Evolutionary conservation across 768 basidiomycete genomes (phyloP), one percentile per base, ranked within the genome.

Genomic region (Suillus ampliporus): DNA sequence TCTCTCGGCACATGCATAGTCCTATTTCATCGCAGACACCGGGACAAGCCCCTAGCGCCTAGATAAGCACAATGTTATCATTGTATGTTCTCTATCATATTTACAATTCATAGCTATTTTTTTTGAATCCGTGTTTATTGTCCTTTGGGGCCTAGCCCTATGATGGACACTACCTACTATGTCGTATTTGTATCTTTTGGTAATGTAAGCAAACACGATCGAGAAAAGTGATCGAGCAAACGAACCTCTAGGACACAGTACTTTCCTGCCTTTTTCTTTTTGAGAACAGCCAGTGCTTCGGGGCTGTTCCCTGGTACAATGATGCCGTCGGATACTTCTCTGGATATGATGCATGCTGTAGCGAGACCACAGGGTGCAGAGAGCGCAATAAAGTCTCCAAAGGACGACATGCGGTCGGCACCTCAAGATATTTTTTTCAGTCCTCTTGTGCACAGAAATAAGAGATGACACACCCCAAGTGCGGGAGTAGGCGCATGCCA

Each of bases 351-450:
- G 66, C 88, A 89, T 47, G 97, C 97, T 10, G 97, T 99, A 1
- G 94, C 90, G 41, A 95, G 81, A 73, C 99, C 97, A 78, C 96
- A 97, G 21, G 89, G 87, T 31, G 91, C 89, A 19, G 95, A 97
- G 13, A 99, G 84, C 0, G 95, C 97, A 69, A 99, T 96, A 75
- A 99, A 99, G 79, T 99, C 97, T 5, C 97, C 97, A 74, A 99
- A 99, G 3, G 97, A 98, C 1, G 97, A 98, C 97, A 99, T 99
- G 59, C 97, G 89, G 75, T 99, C 97, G 26, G 97, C 97, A 61
- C 95, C 92, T 93, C 66, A 7, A 66, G 23, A 52, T 19, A 31
- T 3, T 31, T 31, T 31, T n/a, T n/a, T n/a, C n/a, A 61, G 60
- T 47, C 4, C 4, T 6, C 31, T 31, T 52, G 44, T n/a, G 10